Evolutionary conservation across 1,284 basidiomycete genomes (phyloP).

Genomic region (Naganishia albida): DNA sequence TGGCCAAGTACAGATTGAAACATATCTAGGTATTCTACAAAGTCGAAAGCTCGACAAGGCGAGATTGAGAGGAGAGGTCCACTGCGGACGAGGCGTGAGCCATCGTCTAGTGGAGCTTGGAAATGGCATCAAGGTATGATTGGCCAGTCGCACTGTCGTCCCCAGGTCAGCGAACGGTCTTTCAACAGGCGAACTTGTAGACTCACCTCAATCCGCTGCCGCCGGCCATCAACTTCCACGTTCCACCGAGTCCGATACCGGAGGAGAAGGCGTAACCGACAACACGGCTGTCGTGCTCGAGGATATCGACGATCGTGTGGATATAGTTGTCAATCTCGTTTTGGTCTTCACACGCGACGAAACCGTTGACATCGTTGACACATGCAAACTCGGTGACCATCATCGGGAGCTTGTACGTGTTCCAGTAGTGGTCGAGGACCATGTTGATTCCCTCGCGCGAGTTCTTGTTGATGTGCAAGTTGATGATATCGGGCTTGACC

Average conservation of each 20-base stretch:
- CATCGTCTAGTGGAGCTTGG: conserved; percentile 31
- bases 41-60: neutral
- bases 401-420: conserved; percentile 47
- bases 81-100: conserved; percentile 1
- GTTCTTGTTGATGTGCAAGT: conserved; percentile 54
- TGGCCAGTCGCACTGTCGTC: conserved; percentile 43
- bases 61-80: conserved; percentile 3
- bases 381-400: conserved; percentile 54
- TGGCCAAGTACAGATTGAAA: neutral
- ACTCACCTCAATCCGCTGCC: conserved; percentile 40
- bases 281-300: conserved; percentile 48
- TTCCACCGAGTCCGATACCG: conserved; percentile 38
- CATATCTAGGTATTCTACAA: neutral
- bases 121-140: conserved; percentile 50
- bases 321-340: conserved; percentile 49
- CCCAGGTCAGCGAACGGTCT: neutral
- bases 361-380: conserved; percentile 48
- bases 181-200: no score
- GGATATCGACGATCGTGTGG: conserved; percentile 49
- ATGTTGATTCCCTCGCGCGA: conserved; percentile 45
- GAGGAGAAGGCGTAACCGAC: conserved; percentile 46
- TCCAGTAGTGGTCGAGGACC: conserved; percentile 50
- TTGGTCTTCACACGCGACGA: conserved; percentile 49
- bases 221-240: conserved; percentile 48
- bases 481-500: conserved; percentile 46